Evolutionary conservation across 805 yeast genomes (phyloP).

Genomic region (Candida pseudoglaebosa): DNA sequence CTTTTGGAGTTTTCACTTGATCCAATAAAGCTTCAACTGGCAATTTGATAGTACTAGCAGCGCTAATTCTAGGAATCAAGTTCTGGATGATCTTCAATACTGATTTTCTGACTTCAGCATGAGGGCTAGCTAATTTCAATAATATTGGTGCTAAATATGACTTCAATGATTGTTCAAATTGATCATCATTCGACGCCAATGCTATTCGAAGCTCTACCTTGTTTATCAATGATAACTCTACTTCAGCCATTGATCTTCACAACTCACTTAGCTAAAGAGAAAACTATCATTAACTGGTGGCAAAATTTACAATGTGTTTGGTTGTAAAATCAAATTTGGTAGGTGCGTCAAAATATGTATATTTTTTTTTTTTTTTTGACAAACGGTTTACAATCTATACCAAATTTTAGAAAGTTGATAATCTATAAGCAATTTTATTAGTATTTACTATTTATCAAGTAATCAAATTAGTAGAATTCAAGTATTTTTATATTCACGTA

Average conservation of each 20-base stretch:
- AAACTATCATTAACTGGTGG: slow-evolving; percentile 7
- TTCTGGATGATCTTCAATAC: slow-evolving; percentile 66
- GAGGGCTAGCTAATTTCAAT: slow-evolving; percentile 71
- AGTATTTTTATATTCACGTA: slow-evolving; percentile 78
- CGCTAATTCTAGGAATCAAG: slow-evolving; percentile 60
- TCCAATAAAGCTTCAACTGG: slow-evolving; percentile 61
- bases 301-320: slow-evolving; percentile 2
- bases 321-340: slow-evolving; percentile 1
- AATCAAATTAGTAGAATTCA: too few species aligned
- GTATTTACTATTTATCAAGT: too few species aligned
- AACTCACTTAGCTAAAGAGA: background rate
- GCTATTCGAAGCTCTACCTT: slow-evolving; percentile 83
- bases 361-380: background rate
- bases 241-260: slow-evolving; percentile 24
- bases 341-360: slow-evolving; percentile 2
- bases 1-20: slow-evolving; percentile 59
- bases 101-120: slow-evolving; percentile 60
- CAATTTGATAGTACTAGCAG: slow-evolving; percentile 49
- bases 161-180: slow-evolving; percentile 56
- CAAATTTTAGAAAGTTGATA: too few species aligned
- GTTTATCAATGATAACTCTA: slow-evolving; percentile 60
- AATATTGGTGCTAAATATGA: slow-evolving; percentile 73
- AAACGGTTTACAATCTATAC: background rate
- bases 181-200: slow-evolving; percentile 62
- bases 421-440: too few species aligned